A percentile compares a stretch with the other conserved stretches of the same genome.
phyloP scores from a whole-genome alignment of 305 asterid species.

The Solanum hybrid region DNA sequence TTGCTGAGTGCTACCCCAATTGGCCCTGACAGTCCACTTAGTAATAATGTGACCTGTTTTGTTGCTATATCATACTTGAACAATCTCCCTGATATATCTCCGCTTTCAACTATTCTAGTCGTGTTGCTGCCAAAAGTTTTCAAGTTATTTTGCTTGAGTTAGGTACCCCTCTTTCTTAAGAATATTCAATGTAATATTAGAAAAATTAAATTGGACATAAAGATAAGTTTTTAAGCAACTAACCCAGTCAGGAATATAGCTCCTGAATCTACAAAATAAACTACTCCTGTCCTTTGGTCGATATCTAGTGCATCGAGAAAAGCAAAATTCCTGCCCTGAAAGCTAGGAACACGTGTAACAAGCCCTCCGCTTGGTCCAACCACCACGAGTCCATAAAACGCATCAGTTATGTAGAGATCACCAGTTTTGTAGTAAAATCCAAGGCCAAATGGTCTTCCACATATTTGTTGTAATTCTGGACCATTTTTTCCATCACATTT shows the following conservation, averaged over 20 bases:
- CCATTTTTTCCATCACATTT: constrained; percentile 6
- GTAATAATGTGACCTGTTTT: neutral
- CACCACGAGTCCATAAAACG: neutral
- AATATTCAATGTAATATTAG: neutral
- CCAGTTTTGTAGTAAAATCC: neutral
- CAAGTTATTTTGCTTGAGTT: neutral
- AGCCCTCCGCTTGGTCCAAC: constrained; percentile 3
- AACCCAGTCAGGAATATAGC: neutral
- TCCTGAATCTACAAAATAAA: constrained; percentile 4
- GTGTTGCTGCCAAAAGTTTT: neutral
- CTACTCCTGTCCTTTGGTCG: neutral
- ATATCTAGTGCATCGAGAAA: neutral
- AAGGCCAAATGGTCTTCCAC: constrained; percentile 10
- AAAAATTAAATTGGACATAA: neutral
- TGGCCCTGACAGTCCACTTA: constrained; percentile 2
- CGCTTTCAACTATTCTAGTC: neutral
- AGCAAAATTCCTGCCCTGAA: neutral
- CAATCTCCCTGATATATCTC: constrained; percentile 3
- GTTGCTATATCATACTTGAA: constrained; percentile 5
- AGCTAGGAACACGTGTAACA: neutral
- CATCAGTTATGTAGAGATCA: neutral
- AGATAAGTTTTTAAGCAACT: neutral
- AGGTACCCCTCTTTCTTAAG: neutral
- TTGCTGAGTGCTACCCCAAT: constrained; percentile 2
- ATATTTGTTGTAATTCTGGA: neutral